A percentile compares a stretch with the other conserved stretches of the same genome.
phyloP scores from a whole-genome alignment of 2,329 filamentous ascomycete genomes.

The Coniochaeta sp. region DNA sequence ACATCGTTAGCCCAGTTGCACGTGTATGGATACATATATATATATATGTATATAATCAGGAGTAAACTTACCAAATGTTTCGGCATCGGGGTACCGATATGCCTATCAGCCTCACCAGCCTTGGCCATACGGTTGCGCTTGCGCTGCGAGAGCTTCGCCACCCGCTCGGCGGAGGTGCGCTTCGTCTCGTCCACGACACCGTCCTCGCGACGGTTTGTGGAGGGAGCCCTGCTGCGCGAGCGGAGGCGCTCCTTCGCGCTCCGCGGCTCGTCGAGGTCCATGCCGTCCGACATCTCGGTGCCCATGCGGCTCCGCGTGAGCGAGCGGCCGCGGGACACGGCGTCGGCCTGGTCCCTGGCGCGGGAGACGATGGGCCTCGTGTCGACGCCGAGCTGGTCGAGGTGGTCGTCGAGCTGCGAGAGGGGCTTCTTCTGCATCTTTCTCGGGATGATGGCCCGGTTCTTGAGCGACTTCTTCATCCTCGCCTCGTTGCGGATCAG shows the following conservation, averaged over 20 bases:
- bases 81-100: conserved; percentile 69
- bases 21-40: no score
- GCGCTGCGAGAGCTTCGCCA: conserved; percentile 88
- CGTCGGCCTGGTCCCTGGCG: conserved; percentile 54
- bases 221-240: conserved; percentile 64
- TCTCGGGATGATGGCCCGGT: conserved; percentile 87
- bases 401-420: conserved; percentile 77
- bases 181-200: conserved; percentile 55
- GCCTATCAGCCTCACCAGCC: conserved; percentile 93
- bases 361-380: conserved; percentile 67
- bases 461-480: conserved; percentile 96
- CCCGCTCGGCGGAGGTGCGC: conserved; percentile 73
- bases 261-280: conserved; percentile 58
- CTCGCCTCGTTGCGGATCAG: conserved; percentile 90
- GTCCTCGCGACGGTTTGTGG: conserved; percentile 63
- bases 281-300: conserved; percentile 60
- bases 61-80: conserved; percentile 77
- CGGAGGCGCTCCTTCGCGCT: conserved; percentile 53
- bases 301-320: conserved; percentile 54
- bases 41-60: not conserved
- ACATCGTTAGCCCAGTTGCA: conserved; percentile 25
- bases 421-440: conserved; percentile 73
- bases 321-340: conserved; percentile 64
- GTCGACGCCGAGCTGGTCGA: conserved; percentile 82
- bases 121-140: conserved; percentile 98